Conservation (phyloP, 495 filamentous ascomycete species). For the Paragyromitra xinjiangensis region DNA sequence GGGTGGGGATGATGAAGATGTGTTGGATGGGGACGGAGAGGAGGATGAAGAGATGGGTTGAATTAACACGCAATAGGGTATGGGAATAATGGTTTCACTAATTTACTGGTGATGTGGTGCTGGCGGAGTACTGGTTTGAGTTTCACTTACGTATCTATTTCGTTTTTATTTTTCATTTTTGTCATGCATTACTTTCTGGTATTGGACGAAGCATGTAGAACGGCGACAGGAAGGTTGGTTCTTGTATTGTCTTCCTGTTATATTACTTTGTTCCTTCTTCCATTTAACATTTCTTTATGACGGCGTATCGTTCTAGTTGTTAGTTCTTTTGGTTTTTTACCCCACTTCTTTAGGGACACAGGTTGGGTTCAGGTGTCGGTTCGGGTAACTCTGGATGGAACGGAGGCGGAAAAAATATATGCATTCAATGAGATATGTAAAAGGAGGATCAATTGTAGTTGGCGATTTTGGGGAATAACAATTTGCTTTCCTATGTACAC, state of each 20-base stretch:
- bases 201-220: constrained; percentile 38
- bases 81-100: constrained; percentile 25
- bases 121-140: constrained; percentile 4
- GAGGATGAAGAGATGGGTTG: constrained; percentile 55
- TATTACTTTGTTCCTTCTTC: not conserved
- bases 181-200: constrained; percentile 10
- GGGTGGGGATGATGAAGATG: constrained; percentile 43
- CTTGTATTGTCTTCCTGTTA: constrained; percentile 11
- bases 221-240: not conserved
- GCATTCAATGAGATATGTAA: not conserved
- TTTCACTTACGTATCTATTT: constrained; percentile 8
- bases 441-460: not conserved
- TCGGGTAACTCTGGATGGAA: not conserved
- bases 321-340: not conserved
- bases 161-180: constrained; percentile 23
- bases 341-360: not conserved
- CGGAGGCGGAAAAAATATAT: not conserved
- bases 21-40: constrained; percentile 44
- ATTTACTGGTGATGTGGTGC: constrained; percentile 21
- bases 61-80: constrained; percentile 14
- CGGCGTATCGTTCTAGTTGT: constrained; percentile 13
- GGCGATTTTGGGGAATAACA: not conserved
- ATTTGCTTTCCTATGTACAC: too few relatives aligned
- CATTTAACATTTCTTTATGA: not conserved
- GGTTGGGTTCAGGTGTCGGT: not conserved